Conservation (phyloP, 2,329 filamentous ascomycete genomes). For the Sclerotinia subarctica region DNA sequence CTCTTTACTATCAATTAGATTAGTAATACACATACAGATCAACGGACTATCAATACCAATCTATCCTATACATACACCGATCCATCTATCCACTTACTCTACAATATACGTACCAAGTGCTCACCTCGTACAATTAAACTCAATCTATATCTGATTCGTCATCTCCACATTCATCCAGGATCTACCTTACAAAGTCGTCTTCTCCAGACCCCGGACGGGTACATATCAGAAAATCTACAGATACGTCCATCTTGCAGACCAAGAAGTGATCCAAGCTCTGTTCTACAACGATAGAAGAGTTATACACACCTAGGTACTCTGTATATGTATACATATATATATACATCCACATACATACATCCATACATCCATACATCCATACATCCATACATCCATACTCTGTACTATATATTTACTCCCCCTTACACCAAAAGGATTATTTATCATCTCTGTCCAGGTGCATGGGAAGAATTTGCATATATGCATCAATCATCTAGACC, state of each 20-base stretch:
- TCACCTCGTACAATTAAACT: no score
- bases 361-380: no score
- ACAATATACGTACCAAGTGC: no score
- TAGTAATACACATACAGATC: not conserved
- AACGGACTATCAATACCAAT: no score
- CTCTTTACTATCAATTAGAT: no score
- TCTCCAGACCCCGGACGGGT: slow-evolving; percentile 21
- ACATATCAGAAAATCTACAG: slow-evolving; percentile 13
- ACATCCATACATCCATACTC: no score
- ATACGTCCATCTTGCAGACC: not conserved
- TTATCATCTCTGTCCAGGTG: not conserved
- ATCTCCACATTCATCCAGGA: slow-evolving; percentile 3
- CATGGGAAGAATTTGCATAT: slow-evolving; percentile 7
- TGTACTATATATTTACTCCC: no score
- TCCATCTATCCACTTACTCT: not conserved
- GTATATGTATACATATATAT: no score
- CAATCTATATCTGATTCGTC: not conserved
- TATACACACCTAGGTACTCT: no score
- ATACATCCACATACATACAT: no score
- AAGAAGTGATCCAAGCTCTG: slow-evolving; percentile 16
- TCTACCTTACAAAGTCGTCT: not conserved
- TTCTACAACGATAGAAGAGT: slow-evolving; percentile 10
- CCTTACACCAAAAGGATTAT: no score
- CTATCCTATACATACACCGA: not conserved
- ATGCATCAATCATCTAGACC: not conserved